phyloP scores from a whole-genome alignment of 2,329 filamentous ascomycete genomes.

The Aureobasidium sp. region DNA sequence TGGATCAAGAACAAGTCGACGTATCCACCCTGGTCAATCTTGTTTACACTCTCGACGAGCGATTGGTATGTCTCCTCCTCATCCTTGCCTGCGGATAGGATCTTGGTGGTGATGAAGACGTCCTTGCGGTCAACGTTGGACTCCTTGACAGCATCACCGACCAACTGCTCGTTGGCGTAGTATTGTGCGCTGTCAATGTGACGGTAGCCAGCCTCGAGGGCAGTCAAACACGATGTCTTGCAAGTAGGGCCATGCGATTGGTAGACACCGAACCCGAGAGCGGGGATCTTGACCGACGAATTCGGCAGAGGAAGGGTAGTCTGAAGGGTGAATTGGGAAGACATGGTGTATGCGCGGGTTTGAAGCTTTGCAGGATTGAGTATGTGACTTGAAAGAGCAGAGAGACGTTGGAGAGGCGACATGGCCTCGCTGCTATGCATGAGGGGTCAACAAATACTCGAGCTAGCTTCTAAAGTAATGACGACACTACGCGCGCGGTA shows the following conservation, averaged over 20 bases:
- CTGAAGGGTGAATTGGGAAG: slow-evolving; percentile 33
- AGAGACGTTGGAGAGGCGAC: slow-evolving; percentile 5
- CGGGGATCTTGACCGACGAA: slow-evolving; percentile 48
- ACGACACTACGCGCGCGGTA: neutral
- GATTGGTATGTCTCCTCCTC: slow-evolving; percentile 52
- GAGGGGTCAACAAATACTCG: slow-evolving; percentile 6
- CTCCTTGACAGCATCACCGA: slow-evolving; percentile 53
- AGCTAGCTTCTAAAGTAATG: slow-evolving; percentile 2
- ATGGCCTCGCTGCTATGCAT: neutral
- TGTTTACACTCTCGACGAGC: slow-evolving; percentile 53
- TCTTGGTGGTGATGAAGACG: slow-evolving; percentile 64
- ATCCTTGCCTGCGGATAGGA: slow-evolving; percentile 45
- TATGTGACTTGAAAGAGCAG: neutral
- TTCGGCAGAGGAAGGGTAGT: slow-evolving; percentile 44
- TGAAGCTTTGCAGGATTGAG: neutral
- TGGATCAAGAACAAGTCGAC: slow-evolving; percentile 67
- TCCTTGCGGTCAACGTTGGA: slow-evolving; percentile 49
- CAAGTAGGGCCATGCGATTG: slow-evolving; percentile 46
- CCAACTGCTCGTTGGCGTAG: slow-evolving; percentile 60
- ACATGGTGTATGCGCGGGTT: slow-evolving; percentile 14
- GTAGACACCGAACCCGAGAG: slow-evolving; percentile 65
- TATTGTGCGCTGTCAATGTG: slow-evolving; percentile 61
- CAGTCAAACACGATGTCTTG: slow-evolving; percentile 48
- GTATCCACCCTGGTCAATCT: slow-evolving; percentile 53
- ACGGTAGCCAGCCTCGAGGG: slow-evolving; percentile 50